A percentile compares a stretch with the other conserved stretches of the same genome.
phyloP scores from a whole-genome alignment of 2,329 filamentous ascomycete species.

The Xylariaceae sp. region DNA sequence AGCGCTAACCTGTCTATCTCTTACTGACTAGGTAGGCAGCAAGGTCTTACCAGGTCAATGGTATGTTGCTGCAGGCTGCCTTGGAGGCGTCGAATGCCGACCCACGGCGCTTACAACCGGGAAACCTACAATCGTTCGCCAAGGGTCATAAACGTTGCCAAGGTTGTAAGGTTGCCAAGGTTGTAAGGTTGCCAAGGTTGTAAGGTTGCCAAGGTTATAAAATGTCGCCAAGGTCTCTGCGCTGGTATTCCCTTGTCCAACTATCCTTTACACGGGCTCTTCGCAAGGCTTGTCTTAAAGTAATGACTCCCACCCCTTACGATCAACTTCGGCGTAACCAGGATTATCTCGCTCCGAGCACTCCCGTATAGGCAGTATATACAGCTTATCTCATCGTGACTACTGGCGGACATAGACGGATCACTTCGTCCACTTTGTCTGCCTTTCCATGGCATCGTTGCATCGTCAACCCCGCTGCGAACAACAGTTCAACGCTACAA shows the following conservation, averaged over 20 bases:
- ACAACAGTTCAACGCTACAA: background rate
- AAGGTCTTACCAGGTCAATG: background rate
- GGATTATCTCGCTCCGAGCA: too few species aligned
- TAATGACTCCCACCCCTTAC: too few species aligned
- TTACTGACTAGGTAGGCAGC: background rate
- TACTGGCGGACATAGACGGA: background rate
- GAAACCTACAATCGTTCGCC: background rate
- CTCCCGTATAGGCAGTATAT: too few species aligned
- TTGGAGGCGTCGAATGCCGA: background rate
- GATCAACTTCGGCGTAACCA: too few species aligned
- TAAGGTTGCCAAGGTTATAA: background rate
- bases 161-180: too few species aligned
- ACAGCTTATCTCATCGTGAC: too few species aligned
- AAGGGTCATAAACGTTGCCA: background rate
- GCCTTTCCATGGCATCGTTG: background rate
- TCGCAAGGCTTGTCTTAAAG: background rate
- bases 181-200: background rate
- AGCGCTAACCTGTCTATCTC: too few species aligned
- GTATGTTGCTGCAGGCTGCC: background rate
- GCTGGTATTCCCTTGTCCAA: background rate
- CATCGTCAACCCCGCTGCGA: background rate
- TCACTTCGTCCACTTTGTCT: background rate
- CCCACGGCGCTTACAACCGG: background rate
- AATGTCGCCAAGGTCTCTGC: background rate
- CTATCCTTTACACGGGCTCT: background rate